phyloP scores from a whole-genome alignment of 1,284 basidiomycete species.

The Laetiporus sulphureus region DNA sequence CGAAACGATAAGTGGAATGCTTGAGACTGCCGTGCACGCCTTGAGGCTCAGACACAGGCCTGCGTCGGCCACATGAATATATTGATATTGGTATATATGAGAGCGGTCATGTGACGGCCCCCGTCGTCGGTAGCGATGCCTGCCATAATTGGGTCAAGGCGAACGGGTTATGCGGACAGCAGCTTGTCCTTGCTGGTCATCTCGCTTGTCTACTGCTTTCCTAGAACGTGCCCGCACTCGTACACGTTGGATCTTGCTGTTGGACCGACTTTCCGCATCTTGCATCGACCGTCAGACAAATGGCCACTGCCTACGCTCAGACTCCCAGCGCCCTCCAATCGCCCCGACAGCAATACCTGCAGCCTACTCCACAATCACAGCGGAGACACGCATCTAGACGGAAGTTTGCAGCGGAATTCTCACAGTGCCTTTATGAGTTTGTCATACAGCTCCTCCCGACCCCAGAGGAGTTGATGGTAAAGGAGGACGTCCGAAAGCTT shows the following conservation, averaged over 20 bases:
- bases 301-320: slow-evolving; percentile 19
- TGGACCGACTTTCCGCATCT: too few relatives aligned
- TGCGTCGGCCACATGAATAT: too few relatives aligned
- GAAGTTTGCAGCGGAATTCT: slow-evolving; percentile 63
- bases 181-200: not conserved
- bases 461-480: slow-evolving; percentile 83
- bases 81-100: too few relatives aligned
- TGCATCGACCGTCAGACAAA: too few relatives aligned
- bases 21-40: too few relatives aligned
- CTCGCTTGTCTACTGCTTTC: not conserved
- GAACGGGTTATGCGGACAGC: too few relatives aligned
- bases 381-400: slow-evolving; percentile 39
- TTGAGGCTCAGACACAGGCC: too few relatives aligned
- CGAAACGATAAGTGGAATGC: too few relatives aligned
- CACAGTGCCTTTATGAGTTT: slow-evolving; percentile 71
- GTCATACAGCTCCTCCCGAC: slow-evolving; percentile 88
- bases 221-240: too few relatives aligned
- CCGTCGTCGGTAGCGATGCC: not conserved
- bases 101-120: too few relatives aligned
- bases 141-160: not conserved
- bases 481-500: slow-evolving; percentile 93
- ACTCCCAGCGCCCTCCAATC: slow-evolving; percentile 14
- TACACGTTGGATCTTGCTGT: too few relatives aligned
- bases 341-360: slow-evolving; percentile 18
- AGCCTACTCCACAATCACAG: slow-evolving; percentile 23